These are phyloP conservation scores for Chlamydomonas reinhardtii DNA, from an alignment of 163 green algal species.

Conservation along the genomic window DNA sequence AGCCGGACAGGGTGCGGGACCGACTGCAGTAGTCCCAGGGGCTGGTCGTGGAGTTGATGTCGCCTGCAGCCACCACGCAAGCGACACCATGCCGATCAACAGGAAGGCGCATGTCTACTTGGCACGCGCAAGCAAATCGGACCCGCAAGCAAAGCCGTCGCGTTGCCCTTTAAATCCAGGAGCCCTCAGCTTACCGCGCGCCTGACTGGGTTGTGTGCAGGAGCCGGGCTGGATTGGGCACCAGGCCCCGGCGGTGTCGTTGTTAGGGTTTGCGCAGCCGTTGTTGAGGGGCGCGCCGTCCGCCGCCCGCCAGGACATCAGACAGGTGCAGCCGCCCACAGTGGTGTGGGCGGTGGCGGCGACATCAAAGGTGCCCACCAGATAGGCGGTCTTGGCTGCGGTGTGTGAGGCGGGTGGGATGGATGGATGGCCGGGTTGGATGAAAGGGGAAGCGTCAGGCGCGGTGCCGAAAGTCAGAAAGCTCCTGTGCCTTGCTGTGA, in stretches of 20 bases:
- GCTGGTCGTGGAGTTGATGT: constrained; percentile 22
- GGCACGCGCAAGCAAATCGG: too few relatives aligned
- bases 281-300: background rate
- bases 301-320: background rate
- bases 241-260: constrained; percentile 6
- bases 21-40: constrained; percentile 51
- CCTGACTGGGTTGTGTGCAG: background rate
- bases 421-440: background rate
- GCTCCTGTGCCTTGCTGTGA: too few relatives aligned
- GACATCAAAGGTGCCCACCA: background rate
- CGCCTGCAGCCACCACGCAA: background rate
- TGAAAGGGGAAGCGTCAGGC: too few relatives aligned
- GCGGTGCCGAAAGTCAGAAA: too few relatives aligned
- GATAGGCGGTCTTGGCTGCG: constrained; percentile 33
- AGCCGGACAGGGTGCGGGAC: constrained; percentile 50
- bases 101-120: too few relatives aligned
- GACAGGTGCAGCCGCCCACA: constrained; percentile 34
- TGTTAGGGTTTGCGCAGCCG: constrained; percentile 32
- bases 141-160: too few relatives aligned
- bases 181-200: constrained; percentile 6
- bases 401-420: background rate
- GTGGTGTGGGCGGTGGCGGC: constrained; percentile 12
- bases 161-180: too few relatives aligned
- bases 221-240: constrained; percentile 20
- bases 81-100: too few relatives aligned